Conservation (phyloP, 2,329 filamentous ascomycete genomes). For the Hyphodiscus sp. region DNA sequence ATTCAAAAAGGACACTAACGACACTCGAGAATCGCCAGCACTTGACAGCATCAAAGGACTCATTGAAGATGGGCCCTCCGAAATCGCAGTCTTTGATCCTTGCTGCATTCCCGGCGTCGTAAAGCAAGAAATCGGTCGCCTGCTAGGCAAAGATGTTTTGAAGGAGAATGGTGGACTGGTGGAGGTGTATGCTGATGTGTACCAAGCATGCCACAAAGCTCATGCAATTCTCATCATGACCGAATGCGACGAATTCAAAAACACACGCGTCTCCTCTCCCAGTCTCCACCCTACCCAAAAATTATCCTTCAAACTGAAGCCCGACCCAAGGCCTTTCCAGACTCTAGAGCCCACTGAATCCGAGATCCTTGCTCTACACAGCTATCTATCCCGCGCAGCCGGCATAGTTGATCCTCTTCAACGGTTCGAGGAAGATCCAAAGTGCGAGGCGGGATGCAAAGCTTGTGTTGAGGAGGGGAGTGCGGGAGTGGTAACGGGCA, state of each 20-base stretch:
- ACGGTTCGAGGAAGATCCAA: constrained; percentile 21
- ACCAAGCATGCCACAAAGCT: constrained; percentile 38
- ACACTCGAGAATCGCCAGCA: constrained; percentile 65
- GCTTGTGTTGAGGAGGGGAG: constrained; percentile 30
- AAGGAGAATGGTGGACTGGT: constrained; percentile 29
- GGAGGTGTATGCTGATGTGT: constrained; percentile 36
- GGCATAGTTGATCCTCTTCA: constrained; percentile 19
- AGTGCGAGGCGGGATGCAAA: constrained; percentile 27
- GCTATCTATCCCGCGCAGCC: constrained; percentile 6
- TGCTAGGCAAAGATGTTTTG: constrained; percentile 25
- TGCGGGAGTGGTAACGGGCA: not conserved
- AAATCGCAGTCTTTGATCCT: constrained; percentile 65
- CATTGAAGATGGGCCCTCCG: constrained; percentile 54
- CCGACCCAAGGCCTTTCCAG: constrained; percentile 22
- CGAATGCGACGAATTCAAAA: constrained; percentile 46
- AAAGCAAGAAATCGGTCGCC: constrained; percentile 32
- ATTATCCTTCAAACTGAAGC: not conserved
- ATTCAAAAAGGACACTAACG: constrained; percentile 74
- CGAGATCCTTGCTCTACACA: constrained; percentile 17
- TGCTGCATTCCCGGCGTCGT: constrained; percentile 35
- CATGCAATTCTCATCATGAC: constrained; percentile 45
- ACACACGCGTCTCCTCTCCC: constrained; percentile 11
- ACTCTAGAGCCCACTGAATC: constrained; percentile 17
- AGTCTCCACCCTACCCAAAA: not conserved
- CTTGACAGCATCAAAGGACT: constrained; percentile 61